Conservation (phyloP, 2,329 filamentous ascomycete genomes). For the Alternaria triticimaculans region DNA sequence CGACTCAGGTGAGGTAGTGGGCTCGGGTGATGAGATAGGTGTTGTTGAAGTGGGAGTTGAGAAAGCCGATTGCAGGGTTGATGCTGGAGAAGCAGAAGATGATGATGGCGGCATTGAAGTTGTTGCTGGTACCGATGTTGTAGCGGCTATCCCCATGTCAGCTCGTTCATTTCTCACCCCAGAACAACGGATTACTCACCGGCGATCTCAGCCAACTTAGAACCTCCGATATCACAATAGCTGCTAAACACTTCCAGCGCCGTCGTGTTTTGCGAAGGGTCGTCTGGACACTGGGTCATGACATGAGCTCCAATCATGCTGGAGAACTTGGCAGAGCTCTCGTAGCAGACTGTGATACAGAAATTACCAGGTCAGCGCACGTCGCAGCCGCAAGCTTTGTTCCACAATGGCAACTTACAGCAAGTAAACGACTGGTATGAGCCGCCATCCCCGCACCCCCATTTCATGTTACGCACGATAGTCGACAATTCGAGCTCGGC, state of each 20-base stretch:
- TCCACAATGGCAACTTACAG: not conserved
- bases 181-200: no score
- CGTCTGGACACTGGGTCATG: not conserved
- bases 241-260: not conserved
- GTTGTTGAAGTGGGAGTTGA: not conserved
- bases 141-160: not conserved
- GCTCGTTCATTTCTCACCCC: not conserved
- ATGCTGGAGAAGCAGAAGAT: not conserved
- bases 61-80: not conserved
- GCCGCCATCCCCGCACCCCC: not conserved
- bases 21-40: not conserved
- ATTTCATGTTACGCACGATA: not conserved
- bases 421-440: not conserved
- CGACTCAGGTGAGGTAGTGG: no score
- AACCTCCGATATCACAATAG: not conserved
- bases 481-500: not conserved
- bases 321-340: constrained; percentile 6
- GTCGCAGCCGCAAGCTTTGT: not conserved
- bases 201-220: not conserved
- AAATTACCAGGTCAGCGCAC: not conserved
- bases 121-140: not conserved
- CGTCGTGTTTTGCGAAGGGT: not conserved
- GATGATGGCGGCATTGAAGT: not conserved
- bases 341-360: not conserved
- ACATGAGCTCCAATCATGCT: constrained; percentile 1